phyloP scores from a whole-genome alignment of 805 yeast species.

The Kodamaea lidongshanica region DNA sequence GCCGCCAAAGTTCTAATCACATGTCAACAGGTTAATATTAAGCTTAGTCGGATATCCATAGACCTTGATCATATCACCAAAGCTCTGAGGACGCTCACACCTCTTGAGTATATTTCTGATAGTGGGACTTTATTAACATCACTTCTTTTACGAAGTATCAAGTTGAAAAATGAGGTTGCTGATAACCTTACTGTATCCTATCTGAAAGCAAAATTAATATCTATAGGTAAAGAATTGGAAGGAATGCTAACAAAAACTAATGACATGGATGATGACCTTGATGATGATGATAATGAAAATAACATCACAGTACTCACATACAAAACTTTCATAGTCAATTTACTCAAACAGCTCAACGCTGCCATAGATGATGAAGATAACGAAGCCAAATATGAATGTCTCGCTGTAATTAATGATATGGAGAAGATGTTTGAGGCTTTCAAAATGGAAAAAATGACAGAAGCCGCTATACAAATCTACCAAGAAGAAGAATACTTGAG shows the following conservation, averaged over 20 bases:
- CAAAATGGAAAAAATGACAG: conserved; percentile 29
- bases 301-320: conserved; percentile 37
- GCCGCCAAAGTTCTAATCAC: conserved; percentile 48
- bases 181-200: conserved; percentile 53
- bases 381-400: conserved; percentile 57
- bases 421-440: conserved; percentile 65
- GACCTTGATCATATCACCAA: conserved; percentile 45
- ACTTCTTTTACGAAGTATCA: conserved; percentile 39
- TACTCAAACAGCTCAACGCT: conserved; percentile 51
- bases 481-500: conserved; percentile 3
- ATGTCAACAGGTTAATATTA: conserved; percentile 43
- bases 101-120: conserved; percentile 47
- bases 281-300: conserved; percentile 6
- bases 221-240: conserved; percentile 59
- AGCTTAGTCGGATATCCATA: conserved; percentile 34
- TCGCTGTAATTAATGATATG: conserved; percentile 61
- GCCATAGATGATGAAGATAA: conserved; percentile 50
- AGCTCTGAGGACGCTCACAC: conserved; percentile 35
- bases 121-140: conserved; percentile 46
- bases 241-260: conserved; percentile 34
- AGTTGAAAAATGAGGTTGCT: conserved; percentile 44
- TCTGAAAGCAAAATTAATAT: conserved; percentile 58
- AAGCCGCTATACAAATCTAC: conserved; percentile 9
- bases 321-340: conserved; percentile 51
- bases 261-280: too few species aligned